Percentiles rank a stretch among this genome's conserved stretches.
These are phyloP conservation scores for Venturia carpophila DNA, from an alignment of 2,329 filamentous ascomycete species.

Conservation along the genomic window DNA sequence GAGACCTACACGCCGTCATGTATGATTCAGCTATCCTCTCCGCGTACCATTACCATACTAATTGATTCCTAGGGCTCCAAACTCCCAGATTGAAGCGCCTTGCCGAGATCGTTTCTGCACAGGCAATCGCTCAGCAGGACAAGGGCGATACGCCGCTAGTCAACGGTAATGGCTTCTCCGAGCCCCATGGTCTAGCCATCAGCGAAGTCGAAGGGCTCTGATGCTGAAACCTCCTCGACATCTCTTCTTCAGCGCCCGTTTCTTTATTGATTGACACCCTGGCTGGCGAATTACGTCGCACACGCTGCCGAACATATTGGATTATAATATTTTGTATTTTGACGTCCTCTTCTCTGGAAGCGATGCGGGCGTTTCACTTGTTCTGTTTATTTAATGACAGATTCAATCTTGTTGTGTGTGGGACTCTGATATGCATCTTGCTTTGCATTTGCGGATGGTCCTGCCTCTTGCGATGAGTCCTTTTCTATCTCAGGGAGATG, in stretches of 20 bases:
- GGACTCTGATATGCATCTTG: background rate
- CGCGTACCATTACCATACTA: slow-evolving; percentile 23
- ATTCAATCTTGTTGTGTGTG: background rate
- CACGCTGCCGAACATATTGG: slow-evolving; percentile 10
- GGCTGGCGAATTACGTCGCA: background rate
- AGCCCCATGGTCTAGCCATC: slow-evolving; percentile 44
- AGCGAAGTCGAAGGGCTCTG: slow-evolving; percentile 40
- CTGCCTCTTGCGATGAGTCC: slow-evolving; percentile 6
- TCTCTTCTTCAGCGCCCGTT: background rate
- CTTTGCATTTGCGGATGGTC: slow-evolving; percentile 5
- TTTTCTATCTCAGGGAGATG: slow-evolving; percentile 10
- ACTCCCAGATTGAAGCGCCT: slow-evolving; percentile 89
- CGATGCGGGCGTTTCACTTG: slow-evolving; percentile 8
- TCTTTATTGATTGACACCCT: slow-evolving; percentile 2
- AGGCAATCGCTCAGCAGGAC: slow-evolving; percentile 93
- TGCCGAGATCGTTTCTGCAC: slow-evolving; percentile 95
- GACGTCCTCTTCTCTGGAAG: slow-evolving; percentile 7
- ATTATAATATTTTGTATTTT: slow-evolving; percentile 18
- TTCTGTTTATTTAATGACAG: background rate
- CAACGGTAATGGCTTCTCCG: slow-evolving; percentile 28
- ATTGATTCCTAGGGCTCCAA: slow-evolving; percentile 66
- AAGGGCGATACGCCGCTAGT: slow-evolving; percentile 54
- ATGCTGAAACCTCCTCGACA: background rate
- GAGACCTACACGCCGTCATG: slow-evolving; percentile 98
- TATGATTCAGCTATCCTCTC: slow-evolving; percentile 42